Evolutionary conservation across 192 early-diverging fungal species (phyloP), one percentile per base, ranked within the genome.

Genomic region (Backusella psychrophila): DNA sequence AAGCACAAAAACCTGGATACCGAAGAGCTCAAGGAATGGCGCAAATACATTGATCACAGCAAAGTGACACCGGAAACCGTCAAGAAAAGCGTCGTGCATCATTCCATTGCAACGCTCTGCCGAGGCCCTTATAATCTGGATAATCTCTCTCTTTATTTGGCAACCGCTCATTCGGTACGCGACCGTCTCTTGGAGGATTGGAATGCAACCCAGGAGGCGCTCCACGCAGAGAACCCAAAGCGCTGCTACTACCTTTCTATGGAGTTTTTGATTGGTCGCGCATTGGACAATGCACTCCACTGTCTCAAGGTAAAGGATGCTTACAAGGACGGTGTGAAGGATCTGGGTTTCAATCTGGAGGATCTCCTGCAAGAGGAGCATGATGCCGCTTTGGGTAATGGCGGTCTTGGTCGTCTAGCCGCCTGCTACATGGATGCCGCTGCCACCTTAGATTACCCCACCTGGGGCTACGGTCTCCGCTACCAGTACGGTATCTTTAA

Each of bases 401-500:
- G 97, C 75, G 97, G 97, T 80, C 87, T 99, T 8, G 97, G 96
- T 59, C 94, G 97, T 44, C 87, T 99, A 63, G 97, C 97, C 1
- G 97, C 97, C 46, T 99, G 97, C 81, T 99, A 96, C 77, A 96
- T 99, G 91, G 94, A 98, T 82, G 96, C 96, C 36, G 80, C 97
- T 78, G 96, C 97, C 35, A 94, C 95, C 73, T 82, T 95, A 29
- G 93, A 97, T 86, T 95, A 95, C 75, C 96, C 97, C 23, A 96
- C 92, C 41, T 96, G 96, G 95, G 94, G 97, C 72, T 99, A 99
- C 76, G 97, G 97, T 66, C 92, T 99, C 67, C 91, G 97, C 38
- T 99, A 99, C 88, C 93, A 91, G 71, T 99, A 99, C 84, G 97
- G 97, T 82, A 98, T 99, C 85, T 99, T 99, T 88, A 92, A 98